A percentile compares a stretch with the other conserved stretches of the same genome.
phyloP scores from a whole-genome alignment of 345 rosid genomes.

The Cochlearia excelsa region DNA sequence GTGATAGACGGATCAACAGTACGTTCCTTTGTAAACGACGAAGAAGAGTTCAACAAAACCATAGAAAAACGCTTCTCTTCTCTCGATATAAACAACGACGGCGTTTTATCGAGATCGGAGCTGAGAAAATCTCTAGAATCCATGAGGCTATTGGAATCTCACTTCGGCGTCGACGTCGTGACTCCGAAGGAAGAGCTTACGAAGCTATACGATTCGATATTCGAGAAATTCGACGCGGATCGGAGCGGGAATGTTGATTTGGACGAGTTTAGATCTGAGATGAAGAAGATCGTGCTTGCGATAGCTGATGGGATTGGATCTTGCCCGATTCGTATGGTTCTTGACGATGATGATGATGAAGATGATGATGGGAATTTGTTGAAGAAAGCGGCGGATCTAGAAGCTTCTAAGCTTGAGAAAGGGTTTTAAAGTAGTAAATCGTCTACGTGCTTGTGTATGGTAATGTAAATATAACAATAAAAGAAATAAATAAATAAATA shows the following conservation, averaged over 20 bases:
- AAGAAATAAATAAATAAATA: too few relatives aligned
- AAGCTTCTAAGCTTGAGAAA: conserved; percentile 48
- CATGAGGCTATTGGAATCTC: conserved; percentile 54
- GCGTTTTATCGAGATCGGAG: conserved; percentile 64
- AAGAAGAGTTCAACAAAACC: conserved; percentile 50
- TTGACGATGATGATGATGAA: conserved; percentile 49
- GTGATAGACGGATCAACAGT: conserved; percentile 74
- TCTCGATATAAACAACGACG: conserved; percentile 61
- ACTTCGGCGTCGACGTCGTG: conserved; percentile 60
- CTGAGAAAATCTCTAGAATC: conserved; percentile 67
- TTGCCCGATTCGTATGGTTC: conserved; percentile 64
- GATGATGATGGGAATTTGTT: conserved; percentile 45
- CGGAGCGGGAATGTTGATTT: conserved; percentile 50
- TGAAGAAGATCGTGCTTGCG: conserved; percentile 68
- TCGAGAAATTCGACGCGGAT: conserved; percentile 61
- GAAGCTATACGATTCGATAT: conserved; percentile 59
- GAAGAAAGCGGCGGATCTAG: conserved; percentile 73
- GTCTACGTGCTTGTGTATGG: too few relatives aligned
- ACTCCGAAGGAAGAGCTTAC: conserved; percentile 51
- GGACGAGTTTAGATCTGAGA: conserved; percentile 60
- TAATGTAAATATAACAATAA: too few relatives aligned
- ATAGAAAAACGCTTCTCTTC: conserved; percentile 44
- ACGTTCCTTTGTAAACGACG: conserved; percentile 49
- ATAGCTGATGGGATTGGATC: conserved; percentile 72
- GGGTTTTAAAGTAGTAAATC: too few relatives aligned